Evolutionary conservation across 768 basidiomycete genomes (phyloP).

Genomic region (Gloeopeniophorella convolvens): DNA sequence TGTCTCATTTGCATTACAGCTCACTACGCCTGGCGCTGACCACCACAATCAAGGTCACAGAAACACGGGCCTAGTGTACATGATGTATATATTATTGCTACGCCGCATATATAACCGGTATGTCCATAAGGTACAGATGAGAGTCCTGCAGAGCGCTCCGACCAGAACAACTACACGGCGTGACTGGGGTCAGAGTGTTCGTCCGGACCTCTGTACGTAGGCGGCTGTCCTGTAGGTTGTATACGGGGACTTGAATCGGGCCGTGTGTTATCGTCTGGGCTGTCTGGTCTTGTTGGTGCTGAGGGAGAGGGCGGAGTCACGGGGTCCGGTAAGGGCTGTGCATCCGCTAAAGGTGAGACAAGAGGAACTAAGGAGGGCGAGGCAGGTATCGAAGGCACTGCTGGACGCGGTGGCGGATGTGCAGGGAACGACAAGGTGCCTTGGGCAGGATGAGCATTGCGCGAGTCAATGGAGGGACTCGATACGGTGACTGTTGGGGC

Average conservation of each 20-base stretch:
- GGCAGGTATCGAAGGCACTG: background rate
- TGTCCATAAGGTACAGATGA: constrained; percentile 11
- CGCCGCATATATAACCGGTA: background rate
- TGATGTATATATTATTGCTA: constrained; percentile 5
- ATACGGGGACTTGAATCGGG: background rate
- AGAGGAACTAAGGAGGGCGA: background rate
- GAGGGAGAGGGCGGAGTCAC: background rate
- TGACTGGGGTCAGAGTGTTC: background rate
- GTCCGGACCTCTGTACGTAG: constrained; percentile 8
- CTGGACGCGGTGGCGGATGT: background rate
- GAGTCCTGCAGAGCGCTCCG: background rate
- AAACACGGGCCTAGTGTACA: background rate
- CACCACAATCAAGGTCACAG: no score
- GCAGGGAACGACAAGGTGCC: constrained; percentile 2
- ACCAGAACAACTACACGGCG: constrained; percentile 6
- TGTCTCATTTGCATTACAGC: no score
- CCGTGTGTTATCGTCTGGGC: background rate
- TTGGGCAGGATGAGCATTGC: background rate
- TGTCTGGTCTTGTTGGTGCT: background rate
- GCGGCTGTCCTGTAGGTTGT: constrained; percentile 4
- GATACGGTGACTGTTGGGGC: background rate
- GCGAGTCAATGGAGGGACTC: background rate
- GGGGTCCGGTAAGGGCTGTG: constrained; percentile 2
- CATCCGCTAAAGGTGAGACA: no score
- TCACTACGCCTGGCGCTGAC: no score